These are phyloP conservation scores for Ceratocystis ficicola DNA, from an alignment of 2,329 filamentous ascomycete species.

Conservation along the genomic window DNA sequence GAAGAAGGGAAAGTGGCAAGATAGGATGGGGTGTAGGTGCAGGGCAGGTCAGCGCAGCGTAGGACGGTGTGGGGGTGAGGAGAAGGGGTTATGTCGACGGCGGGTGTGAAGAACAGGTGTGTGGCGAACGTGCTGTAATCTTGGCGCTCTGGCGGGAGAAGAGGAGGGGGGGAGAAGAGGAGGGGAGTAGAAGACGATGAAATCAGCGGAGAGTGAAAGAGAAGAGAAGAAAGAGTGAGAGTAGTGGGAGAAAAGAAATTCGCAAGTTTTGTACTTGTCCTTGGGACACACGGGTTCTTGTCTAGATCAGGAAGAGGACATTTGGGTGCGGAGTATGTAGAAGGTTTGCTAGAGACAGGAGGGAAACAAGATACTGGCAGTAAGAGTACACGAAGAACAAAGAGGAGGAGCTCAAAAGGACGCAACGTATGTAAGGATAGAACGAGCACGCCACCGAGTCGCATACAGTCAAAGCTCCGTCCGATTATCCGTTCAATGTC, in stretches of 20 bases:
- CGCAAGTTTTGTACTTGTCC: not conserved
- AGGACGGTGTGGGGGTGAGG: constrained; percentile 2
- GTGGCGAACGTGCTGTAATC: not conserved
- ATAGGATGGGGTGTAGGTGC: not conserved
- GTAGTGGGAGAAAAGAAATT: not conserved
- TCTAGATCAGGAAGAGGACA: not conserved
- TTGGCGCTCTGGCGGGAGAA: not conserved
- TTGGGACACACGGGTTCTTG: constrained; percentile 5
- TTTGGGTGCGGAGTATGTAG: not conserved
- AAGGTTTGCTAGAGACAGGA: not conserved
- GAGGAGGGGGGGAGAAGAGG: not conserved
- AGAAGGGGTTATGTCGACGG: constrained; percentile 1
- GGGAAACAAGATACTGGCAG: not conserved
- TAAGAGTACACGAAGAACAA: not conserved
- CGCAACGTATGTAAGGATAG: not conserved
- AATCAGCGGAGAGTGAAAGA: not conserved
- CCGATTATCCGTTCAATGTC: not conserved
- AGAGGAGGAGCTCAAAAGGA: not conserved
- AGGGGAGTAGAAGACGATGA: not conserved
- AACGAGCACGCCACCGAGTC: not conserved
- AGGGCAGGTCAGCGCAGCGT: not conserved
- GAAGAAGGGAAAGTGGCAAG: not conserved
- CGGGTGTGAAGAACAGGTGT: not conserved
- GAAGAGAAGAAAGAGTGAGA: not conserved
- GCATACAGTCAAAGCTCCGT: not conserved